Conservation (phyloP, 2,329 filamentous ascomycete genomes). For the Amauroascus verrucosus region DNA sequence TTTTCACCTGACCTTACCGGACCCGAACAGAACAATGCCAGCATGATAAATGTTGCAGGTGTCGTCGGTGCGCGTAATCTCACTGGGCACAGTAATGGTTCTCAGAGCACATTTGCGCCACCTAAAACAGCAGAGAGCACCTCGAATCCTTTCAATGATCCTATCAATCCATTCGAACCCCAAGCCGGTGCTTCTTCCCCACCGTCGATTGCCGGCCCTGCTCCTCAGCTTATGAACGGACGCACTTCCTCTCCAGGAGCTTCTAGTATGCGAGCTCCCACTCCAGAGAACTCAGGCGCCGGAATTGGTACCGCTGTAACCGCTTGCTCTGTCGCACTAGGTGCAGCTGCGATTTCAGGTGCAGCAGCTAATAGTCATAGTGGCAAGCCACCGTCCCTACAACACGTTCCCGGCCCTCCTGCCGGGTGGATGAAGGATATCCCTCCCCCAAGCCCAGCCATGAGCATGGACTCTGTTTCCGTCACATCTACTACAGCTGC, state of each 20-base stretch:
- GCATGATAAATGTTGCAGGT: slow-evolving; percentile 19
- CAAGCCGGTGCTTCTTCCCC: slow-evolving; percentile 41
- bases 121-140: slow-evolving; percentile 26
- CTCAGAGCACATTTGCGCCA: slow-evolving; percentile 20
- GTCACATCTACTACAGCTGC: slow-evolving; percentile 42
- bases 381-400: slow-evolving; percentile 19
- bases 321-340: slow-evolving; percentile 29
- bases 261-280: slow-evolving; percentile 34
- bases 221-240: slow-evolving; percentile 11
- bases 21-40: slow-evolving; percentile 21
- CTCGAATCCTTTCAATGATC: slow-evolving; percentile 42
- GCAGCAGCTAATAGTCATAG: slow-evolving; percentile 18
- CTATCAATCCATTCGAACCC: slow-evolving; percentile 61
- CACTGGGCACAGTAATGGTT: slow-evolving; percentile 26
- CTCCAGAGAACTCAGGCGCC: slow-evolving; percentile 31
- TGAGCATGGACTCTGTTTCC: slow-evolving; percentile 20
- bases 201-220: slow-evolving; percentile 18
- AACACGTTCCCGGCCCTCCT: slow-evolving; percentile 15
- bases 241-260: slow-evolving; percentile 34
- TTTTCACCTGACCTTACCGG: slow-evolving; percentile 59
- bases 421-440: slow-evolving; percentile 13
- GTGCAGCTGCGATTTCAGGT: slow-evolving; percentile 17
- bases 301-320: slow-evolving; percentile 33
- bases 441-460: slow-evolving; percentile 21
- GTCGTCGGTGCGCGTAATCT: slow-evolving; percentile 26